Evolutionary conservation across 257 asterid species (phyloP), one percentile per base, ranked within the genome.

Genomic region (Plantago ovata): DNA sequence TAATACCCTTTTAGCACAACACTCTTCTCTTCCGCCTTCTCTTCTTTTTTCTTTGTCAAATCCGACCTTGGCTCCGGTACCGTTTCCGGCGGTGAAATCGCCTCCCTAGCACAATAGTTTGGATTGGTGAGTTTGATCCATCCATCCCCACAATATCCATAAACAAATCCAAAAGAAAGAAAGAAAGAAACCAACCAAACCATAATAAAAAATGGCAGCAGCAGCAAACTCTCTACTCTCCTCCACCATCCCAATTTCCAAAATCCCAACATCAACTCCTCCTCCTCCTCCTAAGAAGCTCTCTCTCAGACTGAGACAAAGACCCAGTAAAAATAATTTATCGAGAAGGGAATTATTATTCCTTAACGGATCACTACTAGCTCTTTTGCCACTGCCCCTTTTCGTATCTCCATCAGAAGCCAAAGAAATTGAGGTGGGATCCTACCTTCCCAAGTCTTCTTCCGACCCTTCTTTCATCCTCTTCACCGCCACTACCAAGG

Each of bases 351-450:
- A 79, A 3, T 0, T 28, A n/a, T n/a, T n/a, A 28, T 71, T 87
- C 60, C 53, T 87, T 64, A 87, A 78, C 53, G 82, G 87, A 46
- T 81, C 84, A 9, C 60, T n/a, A n/a, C n/a, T 72, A 56, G 77
- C 78, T 61, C 50, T 79, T 49, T 57, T 78, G 66, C 89, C 96
- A 40, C 64, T 80, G 3, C 24, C 36, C 4, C 7, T 28, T 28
- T 3, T 76, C 10, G 15, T 69, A 9, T 49, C 77, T 10, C 75
- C 80, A 16, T 71, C 95, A 2, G 44, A 49, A 1, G 89, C 97
- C 52, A 81, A 82, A 65, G 97, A 93, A 65, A 81, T 86, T 12
- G 98, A 84, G 65, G 95, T 86, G 45, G 98, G 97, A 3, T 61
- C 96, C 13, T 93, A 75, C 77, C 83, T 93, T 21, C 98, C 96